These are phyloP conservation scores for Aspergillus nomiae DNA, from an alignment of 2,329 filamentous ascomycete genomes.

Conservation along the genomic window DNA sequence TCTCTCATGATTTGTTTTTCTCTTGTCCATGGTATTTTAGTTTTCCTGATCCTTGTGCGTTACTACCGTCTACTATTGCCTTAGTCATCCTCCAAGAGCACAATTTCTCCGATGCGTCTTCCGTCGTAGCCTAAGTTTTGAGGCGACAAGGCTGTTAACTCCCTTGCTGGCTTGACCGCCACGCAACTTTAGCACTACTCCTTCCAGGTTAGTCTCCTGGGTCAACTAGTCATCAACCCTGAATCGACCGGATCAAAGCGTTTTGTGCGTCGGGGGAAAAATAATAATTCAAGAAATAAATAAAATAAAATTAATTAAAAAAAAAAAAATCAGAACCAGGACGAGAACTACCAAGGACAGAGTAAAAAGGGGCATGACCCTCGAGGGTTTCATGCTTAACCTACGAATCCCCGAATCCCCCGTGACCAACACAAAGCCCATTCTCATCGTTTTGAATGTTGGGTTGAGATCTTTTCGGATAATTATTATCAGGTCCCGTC, in stretches of 20 bases:
- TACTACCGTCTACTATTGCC: not conserved
- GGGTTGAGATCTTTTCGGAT: not conserved
- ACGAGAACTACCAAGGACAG: not conserved
- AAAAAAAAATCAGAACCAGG: not conserved
- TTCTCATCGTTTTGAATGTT: not conserved
- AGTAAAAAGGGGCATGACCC: conserved; percentile 6
- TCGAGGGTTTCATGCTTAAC: not conserved
- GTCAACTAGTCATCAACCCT: not conserved
- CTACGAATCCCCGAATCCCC: not conserved
- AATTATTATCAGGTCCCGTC: not conserved
- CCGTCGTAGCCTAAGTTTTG: not conserved
- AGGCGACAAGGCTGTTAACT: conserved; percentile 6
- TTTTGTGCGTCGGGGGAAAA: not conserved
- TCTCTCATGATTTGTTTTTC: not conserved
- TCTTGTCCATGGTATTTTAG: not conserved
- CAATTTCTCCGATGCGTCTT: not conserved
- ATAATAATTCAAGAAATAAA: not conserved
- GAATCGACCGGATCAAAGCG: not conserved
- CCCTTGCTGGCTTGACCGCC: not conserved
- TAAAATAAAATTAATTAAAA: too few species aligned
- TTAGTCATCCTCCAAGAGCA: not conserved
- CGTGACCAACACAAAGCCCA: not conserved
- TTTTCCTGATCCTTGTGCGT: not conserved
- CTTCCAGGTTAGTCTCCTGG: not conserved
- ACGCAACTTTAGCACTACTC: not conserved